Conservation (phyloP, 805 yeast genomes). For the Wickerhamomyces chaumierensis region DNA sequence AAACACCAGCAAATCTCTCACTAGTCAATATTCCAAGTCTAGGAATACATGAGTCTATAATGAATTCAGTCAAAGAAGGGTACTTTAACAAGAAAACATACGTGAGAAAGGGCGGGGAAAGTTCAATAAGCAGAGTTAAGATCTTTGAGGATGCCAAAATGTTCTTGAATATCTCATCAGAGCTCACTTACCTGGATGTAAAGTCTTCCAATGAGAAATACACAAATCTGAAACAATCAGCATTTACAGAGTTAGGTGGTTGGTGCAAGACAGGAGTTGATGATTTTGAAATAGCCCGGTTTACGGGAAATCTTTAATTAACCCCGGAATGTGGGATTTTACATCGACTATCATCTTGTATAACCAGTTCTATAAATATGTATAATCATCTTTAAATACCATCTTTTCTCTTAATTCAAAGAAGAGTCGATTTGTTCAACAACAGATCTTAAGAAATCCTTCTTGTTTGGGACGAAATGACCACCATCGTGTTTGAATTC, state of each 20-base stretch:
- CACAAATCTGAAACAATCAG: conserved; percentile 18
- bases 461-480: conserved; percentile 89
- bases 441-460: conserved; percentile 34
- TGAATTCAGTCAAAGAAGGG: conserved; percentile 56
- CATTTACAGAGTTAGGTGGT: conserved; percentile 24
- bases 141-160: conserved; percentile 13
- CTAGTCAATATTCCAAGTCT: conserved; percentile 18
- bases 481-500: conserved; percentile 86
- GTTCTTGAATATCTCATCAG: conserved; percentile 6
- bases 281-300: conserved; percentile 21
- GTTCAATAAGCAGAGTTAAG: conserved; percentile 22
- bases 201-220: conserved; percentile 21
- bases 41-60: conserved; percentile 22
- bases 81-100: conserved; percentile 32
- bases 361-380: too few relatives aligned
- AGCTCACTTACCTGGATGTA: conserved; percentile 20
- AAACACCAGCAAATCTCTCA: conserved; percentile 17
- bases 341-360: too few relatives aligned
- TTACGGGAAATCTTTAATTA: too few relatives aligned
- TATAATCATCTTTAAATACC: too few relatives aligned
- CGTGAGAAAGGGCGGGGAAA: conserved; percentile 32
- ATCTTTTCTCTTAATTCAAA: neutral
- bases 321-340: too few relatives aligned
- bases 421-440: conserved; percentile 24
- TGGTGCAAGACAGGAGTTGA: conserved; percentile 39